These are phyloP conservation scores for Furculomyces boomerangus DNA, from an alignment of 371 early-diverging fungal species.

Conservation along the genomic window DNA sequence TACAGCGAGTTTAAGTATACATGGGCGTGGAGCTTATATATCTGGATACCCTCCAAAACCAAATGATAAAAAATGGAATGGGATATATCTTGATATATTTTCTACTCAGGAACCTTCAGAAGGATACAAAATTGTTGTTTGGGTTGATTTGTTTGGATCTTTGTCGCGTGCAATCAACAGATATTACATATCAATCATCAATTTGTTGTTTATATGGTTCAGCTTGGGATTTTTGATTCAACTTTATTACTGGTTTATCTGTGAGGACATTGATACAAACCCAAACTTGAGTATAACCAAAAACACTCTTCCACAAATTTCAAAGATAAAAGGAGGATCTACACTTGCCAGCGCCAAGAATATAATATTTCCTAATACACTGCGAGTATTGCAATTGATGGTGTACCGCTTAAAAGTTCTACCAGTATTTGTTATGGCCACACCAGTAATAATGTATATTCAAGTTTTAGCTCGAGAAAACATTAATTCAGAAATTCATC, in stretches of 20 bases:
- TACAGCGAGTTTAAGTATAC: constrained; percentile 35
- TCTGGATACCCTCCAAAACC: background rate
- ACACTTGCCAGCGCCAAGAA: background rate
- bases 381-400: background rate
- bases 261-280: background rate
- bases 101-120: constrained; percentile 38
- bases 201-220: constrained; percentile 45
- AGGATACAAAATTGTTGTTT: constrained; percentile 30
- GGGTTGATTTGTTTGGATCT: constrained; percentile 54
- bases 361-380: background rate
- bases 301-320: constrained; percentile 7
- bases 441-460: background rate
- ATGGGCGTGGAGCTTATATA: constrained; percentile 49
- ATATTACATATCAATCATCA: constrained; percentile 47
- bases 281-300: background rate
- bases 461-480: background rate
- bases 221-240: constrained; percentile 37
- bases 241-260: constrained; percentile 28
- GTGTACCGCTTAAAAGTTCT: background rate
- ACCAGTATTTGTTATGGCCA: background rate
- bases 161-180: constrained; percentile 49
- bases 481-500: background rate
- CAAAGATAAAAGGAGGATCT: background rate
- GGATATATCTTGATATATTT: constrained; percentile 47
- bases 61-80: constrained; percentile 17